A percentile compares a stretch with the other conserved stretches of the same genome.
Evolutionary conservation across 2,329 filamentous ascomycete species (phyloP).

Genomic region (Epichloe gansuensis): DNA sequence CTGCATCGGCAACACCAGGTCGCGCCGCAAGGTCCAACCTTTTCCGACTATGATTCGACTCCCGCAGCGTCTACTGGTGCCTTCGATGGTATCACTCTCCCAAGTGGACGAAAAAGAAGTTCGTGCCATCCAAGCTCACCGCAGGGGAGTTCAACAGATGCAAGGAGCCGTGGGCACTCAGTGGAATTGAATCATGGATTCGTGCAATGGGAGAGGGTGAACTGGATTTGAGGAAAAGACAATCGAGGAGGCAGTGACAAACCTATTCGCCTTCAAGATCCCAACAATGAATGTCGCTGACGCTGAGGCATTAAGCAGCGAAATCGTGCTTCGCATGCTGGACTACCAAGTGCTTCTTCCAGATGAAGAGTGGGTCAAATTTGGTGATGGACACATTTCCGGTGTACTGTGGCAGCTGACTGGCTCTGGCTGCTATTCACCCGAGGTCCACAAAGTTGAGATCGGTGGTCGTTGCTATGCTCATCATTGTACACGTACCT

Average conservation of each 20-base stretch:
- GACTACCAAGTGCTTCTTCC: slow-evolving; percentile 63
- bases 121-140: slow-evolving; percentile 74
- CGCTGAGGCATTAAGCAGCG: slow-evolving; percentile 72
- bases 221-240: slow-evolving; percentile 74
- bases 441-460: slow-evolving; percentile 63
- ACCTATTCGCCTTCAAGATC: slow-evolving; percentile 85
- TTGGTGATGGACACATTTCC: slow-evolving; percentile 66
- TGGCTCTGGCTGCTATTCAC: slow-evolving; percentile 80
- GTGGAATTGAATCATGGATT: slow-evolving; percentile 77
- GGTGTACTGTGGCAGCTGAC: slow-evolving; percentile 92
- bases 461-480: slow-evolving; percentile 77
- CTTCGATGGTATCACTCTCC: slow-evolving; percentile 76
- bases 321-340: slow-evolving; percentile 71
- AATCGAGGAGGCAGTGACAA: slow-evolving; percentile 77
- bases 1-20: slow-evolving; percentile 38
- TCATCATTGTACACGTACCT: slow-evolving; percentile 80
- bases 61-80: slow-evolving; percentile 42
- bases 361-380: slow-evolving; percentile 97
- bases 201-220: slow-evolving; percentile 85
- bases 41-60: slow-evolving; percentile 46
- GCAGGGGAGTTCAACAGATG: slow-evolving; percentile 75
- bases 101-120: slow-evolving; percentile 70
- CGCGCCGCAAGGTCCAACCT: slow-evolving; percentile 38
- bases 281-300: slow-evolving; percentile 98
- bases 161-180: slow-evolving; percentile 83